Evolutionary conservation across 495 filamentous ascomycete genomes (phyloP), one percentile per base, ranked within the genome.

Genomic region (Stereocaulon alpinum): DNA sequence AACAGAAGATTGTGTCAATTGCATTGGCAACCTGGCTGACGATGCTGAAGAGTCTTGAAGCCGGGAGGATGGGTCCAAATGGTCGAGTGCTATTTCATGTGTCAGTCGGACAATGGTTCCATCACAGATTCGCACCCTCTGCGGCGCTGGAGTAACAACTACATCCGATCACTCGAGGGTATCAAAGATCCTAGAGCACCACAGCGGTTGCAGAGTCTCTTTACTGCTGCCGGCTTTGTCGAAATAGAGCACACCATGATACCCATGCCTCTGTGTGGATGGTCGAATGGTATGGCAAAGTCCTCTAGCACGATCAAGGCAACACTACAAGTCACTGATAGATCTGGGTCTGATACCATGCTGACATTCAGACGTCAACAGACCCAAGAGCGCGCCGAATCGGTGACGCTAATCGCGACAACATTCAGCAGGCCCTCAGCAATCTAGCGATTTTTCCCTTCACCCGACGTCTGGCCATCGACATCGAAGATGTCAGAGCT

Each of bases 1-100:
- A 18, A 18, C 1, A 10, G 24, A 29, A 12, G 2, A 15, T 22
- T 24, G 47, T 11, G n/a, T n/a, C 30, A 18, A 4, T 29, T 18
- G 49, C 27, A 20, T 34, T 10, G 49, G 4, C 15, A 18, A 18
- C 6, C 30, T 40, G 27, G 15, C 56, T 59, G 45, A 59, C 32
- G 20, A 42, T 42, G 37, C 14, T 27, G 29, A 65, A 81, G 80
- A 60, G 76, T 86, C 5, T 66, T 84, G 51, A 86, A 78, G 61
- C 80, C 78, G 40, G 82, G 86, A 27, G 90, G 93, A 18, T 96
- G 91, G 91, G 79, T 89, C 53, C 93, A 98, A 68, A 85, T 96
- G 80, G 80, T 87, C 29, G 93, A 98, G 68, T 80, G 90, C 61
- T 91, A 95, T 65, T 86, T 83, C 70, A 91, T 88, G 62, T 82